Percentiles rank a stretch among this genome's conserved stretches.
Conservation (phyloP, 176 grass and related monocot genomes). For the Paspalum notatum region DNA sequence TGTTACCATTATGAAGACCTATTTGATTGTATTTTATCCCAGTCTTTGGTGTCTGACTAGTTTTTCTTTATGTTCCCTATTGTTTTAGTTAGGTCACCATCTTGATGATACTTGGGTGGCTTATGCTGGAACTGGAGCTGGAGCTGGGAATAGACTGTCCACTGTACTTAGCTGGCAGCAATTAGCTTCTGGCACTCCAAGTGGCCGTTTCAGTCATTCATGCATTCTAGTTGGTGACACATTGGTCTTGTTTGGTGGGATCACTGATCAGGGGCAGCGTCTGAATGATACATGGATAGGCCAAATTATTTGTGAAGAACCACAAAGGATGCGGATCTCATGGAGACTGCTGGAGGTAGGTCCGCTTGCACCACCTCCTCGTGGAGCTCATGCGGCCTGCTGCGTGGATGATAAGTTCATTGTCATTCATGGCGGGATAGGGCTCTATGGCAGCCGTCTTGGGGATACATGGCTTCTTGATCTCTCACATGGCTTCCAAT, state of each 20-base stretch:
- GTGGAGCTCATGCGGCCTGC: constrained; percentile 93
- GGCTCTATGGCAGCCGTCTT: constrained; percentile 66
- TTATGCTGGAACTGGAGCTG: constrained; percentile 76
- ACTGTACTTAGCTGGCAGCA: constrained; percentile 69
- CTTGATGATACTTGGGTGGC: constrained; percentile 94
- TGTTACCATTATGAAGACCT: constrained; percentile 7
- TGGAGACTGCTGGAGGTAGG: constrained; percentile 82
- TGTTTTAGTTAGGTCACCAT: constrained; percentile 84
- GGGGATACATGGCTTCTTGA: constrained; percentile 94
- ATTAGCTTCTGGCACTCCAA: constrained; percentile 74
- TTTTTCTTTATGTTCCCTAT: constrained; percentile 47
- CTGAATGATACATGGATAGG: constrained; percentile 93
- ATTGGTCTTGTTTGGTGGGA: constrained; percentile 88
- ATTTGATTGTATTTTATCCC: constrained; percentile 3
- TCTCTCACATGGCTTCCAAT: constrained; percentile 64
- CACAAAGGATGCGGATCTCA: constrained; percentile 52
- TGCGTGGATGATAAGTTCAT: constrained; percentile 65
- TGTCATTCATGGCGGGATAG: constrained; percentile 86
- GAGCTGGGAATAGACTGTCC: constrained; percentile 54
- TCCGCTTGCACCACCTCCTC: constrained; percentile 58
- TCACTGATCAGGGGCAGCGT: constrained; percentile 75
- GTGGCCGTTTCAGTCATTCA: constrained; percentile 92
- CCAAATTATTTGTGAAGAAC: constrained; percentile 59
- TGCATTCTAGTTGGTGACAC: constrained; percentile 60
- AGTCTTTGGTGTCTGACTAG: constrained; percentile 23